phyloP scores from a whole-genome alignment of 106 monocot species.

The Acorus gramineus region DNA sequence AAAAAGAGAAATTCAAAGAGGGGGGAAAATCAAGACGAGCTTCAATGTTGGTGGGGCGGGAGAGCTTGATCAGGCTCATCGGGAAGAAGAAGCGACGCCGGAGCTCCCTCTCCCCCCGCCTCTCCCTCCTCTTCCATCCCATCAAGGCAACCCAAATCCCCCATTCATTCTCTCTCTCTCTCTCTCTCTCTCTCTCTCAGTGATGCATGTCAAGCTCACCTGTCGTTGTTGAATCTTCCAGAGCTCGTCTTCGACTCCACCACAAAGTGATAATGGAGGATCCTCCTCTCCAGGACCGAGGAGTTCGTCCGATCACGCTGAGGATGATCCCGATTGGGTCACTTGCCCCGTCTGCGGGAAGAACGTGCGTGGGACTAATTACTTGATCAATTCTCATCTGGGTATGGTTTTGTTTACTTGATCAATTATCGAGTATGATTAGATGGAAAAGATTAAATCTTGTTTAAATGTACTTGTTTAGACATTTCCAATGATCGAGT shows the following conservation, averaged over 20 bases:
- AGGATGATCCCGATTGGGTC: slow-evolving; percentile 20
- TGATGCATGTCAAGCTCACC: neutral
- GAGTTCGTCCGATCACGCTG: neutral
- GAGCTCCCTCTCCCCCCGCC: slow-evolving; percentile 27
- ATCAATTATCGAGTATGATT: neutral
- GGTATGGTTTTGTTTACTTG: slow-evolving; percentile 21
- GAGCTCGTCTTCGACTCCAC: neutral
- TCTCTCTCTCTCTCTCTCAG: neutral
- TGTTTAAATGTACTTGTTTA: too few species aligned
- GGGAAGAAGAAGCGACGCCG: slow-evolving; percentile 47
- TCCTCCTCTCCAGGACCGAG: too few species aligned
- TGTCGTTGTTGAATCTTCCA: neutral
- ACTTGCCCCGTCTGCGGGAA: slow-evolving; percentile 62
- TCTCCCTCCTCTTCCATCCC: slow-evolving; percentile 13
- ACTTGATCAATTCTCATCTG: slow-evolving; percentile 51
- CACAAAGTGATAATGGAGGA: neutral
- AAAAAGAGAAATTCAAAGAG: too few species aligned
- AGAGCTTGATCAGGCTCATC: slow-evolving; percentile 67
- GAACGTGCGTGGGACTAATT: slow-evolving; percentile 41
- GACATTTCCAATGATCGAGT: too few species aligned
- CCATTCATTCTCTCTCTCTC: neutral
- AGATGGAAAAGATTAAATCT: too few species aligned
- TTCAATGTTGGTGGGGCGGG: slow-evolving; percentile 52
- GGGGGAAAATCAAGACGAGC: neutral
- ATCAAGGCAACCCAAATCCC: neutral